These are phyloP conservation scores for Lepidium campestre DNA, from an alignment of 441 rosid genomes.

Conservation along the genomic window DNA sequence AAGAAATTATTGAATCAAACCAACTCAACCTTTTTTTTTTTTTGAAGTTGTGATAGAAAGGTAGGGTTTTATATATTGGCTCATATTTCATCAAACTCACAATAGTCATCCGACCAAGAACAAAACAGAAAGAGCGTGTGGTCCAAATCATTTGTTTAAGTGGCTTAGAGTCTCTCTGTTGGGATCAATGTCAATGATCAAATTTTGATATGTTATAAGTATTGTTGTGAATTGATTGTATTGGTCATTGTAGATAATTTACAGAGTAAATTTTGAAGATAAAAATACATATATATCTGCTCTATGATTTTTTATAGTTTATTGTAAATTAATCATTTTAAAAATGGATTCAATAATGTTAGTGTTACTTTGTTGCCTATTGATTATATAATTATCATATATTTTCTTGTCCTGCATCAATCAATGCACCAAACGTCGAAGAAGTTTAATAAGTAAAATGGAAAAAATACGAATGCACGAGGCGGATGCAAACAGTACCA, in stretches of 20 bases:
- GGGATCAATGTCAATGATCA: not conserved
- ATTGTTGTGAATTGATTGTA: not conserved
- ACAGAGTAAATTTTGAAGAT: not conserved
- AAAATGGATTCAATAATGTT: not conserved
- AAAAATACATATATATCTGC: not conserved
- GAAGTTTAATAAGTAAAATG: not conserved
- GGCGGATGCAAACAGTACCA: slow-evolving; percentile 29
- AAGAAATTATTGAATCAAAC: no score
- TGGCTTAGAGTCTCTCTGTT: not conserved
- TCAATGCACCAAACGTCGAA: slow-evolving; percentile 28
- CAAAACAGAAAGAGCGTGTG: not conserved
- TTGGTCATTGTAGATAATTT: not conserved
- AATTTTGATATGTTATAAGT: not conserved
- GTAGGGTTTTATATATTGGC: no score
- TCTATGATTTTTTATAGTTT: not conserved
- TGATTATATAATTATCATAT: not conserved
- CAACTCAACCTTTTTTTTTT: no score
- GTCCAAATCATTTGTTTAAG: not conserved
- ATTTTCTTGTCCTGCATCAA: slow-evolving; percentile 21
- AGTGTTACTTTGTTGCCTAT: slow-evolving; percentile 7
- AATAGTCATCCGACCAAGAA: no score
- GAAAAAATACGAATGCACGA: slow-evolving; percentile 22
- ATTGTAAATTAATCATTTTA: not conserved
- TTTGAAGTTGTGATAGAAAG: no score
- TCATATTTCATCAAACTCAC: no score